phyloP scores from a whole-genome alignment of 1,139 yeast genomes.

The Geotrichum macrosporum region DNA sequence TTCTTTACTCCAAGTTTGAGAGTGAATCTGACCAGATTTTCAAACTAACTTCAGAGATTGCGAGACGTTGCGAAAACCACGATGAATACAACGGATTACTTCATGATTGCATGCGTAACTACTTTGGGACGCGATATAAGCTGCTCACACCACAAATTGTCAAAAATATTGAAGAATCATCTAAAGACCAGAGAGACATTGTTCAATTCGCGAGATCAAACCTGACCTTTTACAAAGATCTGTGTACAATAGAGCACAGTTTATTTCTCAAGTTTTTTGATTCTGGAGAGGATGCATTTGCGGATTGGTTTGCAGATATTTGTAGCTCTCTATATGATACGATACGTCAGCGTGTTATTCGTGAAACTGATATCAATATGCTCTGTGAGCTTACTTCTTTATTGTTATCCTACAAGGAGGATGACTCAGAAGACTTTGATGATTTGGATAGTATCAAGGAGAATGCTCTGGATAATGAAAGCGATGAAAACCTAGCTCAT shows the following conservation, averaged over 20 bases:
- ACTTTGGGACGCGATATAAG: conserved; percentile 53
- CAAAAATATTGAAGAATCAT: conserved; percentile 28
- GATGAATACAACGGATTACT: conserved; percentile 64
- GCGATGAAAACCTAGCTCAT: conserved; percentile 2
- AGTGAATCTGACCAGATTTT: conserved; percentile 44
- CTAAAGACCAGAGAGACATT: conserved; percentile 28
- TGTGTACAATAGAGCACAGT: conserved; percentile 58
- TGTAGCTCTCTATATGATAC: conserved; percentile 75
- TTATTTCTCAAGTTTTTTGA: conserved; percentile 55
- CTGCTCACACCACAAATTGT: conserved; percentile 47
- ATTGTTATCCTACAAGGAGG: conserved; percentile 66
- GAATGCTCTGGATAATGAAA: conserved; percentile 7
- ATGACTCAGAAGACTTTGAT: conserved; percentile 33
- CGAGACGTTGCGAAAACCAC: conserved; percentile 45
- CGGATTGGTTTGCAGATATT: conserved; percentile 55
- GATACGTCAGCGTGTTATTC: conserved; percentile 59
- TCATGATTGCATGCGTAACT: conserved; percentile 60
- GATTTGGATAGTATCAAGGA: conserved; percentile 4
- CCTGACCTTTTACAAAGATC: conserved; percentile 44
- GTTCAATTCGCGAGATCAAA: conserved; percentile 32
- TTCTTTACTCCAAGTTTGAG: conserved; percentile 59
- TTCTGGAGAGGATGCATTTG: conserved; percentile 37
- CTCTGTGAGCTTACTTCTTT: conserved; percentile 74
- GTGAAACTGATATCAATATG: conserved; percentile 60
- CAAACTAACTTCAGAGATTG: conserved; percentile 49